Percentiles rank a stretch among this genome's conserved stretches.
phyloP scores from a whole-genome alignment of 306 rosid species.

The Rosa rugosa region DNA sequence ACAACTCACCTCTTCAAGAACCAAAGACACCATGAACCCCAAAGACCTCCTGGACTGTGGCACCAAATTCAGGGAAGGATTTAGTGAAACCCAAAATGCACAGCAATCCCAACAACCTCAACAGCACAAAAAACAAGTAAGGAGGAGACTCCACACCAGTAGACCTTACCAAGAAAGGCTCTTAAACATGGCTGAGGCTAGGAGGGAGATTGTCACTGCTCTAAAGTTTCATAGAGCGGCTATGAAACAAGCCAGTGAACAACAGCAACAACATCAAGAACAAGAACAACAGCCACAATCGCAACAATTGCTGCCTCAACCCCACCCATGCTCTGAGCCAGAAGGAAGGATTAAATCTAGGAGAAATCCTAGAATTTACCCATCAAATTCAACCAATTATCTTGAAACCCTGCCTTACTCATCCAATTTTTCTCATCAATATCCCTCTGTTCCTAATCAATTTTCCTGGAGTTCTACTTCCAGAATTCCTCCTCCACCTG shows the following conservation, averaged over 20 bases:
- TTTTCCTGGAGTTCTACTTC: slow-evolving; percentile 38
- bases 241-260: slow-evolving; percentile 72
- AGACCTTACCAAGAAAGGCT: slow-evolving; percentile 79
- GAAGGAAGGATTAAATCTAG: slow-evolving; percentile 50
- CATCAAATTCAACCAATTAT: slow-evolving; percentile 44
- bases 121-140: slow-evolving; percentile 70
- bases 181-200: slow-evolving; percentile 88
- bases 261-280: slow-evolving; percentile 39
- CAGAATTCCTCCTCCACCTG: slow-evolving; percentile 34
- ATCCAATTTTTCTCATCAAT: slow-evolving; percentile 28
- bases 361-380: slow-evolving; percentile 54
- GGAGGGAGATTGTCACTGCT: slow-evolving; percentile 88
- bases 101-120: slow-evolving; percentile 28
- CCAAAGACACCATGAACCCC: slow-evolving; percentile 47
- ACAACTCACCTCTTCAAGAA: slow-evolving; percentile 58
- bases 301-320: slow-evolving; percentile 23
- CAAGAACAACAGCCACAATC: slow-evolving; percentile 29
- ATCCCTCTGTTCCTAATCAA: slow-evolving; percentile 31
- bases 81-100: slow-evolving; percentile 28
- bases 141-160: slow-evolving; percentile 74
- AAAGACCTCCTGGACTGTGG: slow-evolving; percentile 35
- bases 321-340: slow-evolving; percentile 43
- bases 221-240: slow-evolving; percentile 88
- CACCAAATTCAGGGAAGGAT: slow-evolving; percentile 36
- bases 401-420: slow-evolving; percentile 31